phyloP scores from a whole-genome alignment of 495 filamentous ascomycete genomes.

The Lasiosphaeris hirsuta region DNA sequence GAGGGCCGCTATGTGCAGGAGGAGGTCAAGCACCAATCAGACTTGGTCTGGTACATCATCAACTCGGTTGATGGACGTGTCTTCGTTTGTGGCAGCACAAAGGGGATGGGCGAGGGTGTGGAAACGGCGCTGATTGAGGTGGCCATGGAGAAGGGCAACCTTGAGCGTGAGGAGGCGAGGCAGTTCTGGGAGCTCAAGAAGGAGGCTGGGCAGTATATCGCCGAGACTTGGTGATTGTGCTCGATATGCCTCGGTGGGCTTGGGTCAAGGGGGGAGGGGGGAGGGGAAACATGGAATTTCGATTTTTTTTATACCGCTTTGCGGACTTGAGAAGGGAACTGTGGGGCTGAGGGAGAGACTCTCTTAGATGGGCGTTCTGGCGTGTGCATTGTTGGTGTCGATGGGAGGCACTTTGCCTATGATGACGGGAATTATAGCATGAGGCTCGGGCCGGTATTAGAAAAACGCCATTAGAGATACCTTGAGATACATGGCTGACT shows the following conservation, averaged over 20 bases:
- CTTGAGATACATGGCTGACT: background rate
- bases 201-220: slow-evolving; percentile 81
- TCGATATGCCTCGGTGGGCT: background rate
- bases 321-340: too few relatives aligned
- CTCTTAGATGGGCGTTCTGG: too few relatives aligned
- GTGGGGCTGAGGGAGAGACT: too few relatives aligned
- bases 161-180: slow-evolving; percentile 67
- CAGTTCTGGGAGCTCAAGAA: slow-evolving; percentile 80
- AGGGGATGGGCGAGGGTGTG: slow-evolving; percentile 97
- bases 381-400: background rate
- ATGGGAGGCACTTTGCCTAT: background rate
- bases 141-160: slow-evolving; percentile 73
- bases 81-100: slow-evolving; percentile 90
- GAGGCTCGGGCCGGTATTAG: slow-evolving; percentile 14
- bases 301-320: background rate
- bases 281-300: background rate
- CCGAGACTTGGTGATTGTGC: slow-evolving; percentile 60
- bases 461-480: background rate
- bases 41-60: slow-evolving; percentile 95
- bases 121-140: slow-evolving; percentile 78
- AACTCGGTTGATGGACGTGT: slow-evolving; percentile 89
- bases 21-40: slow-evolving; percentile 80
- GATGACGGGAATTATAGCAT: slow-evolving; percentile 1
- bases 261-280: background rate
- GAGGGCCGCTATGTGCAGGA: slow-evolving; percentile 82